These are phyloP conservation scores for Penicillium angulare DNA, from an alignment of 495 filamentous ascomycete species.

Conservation along the genomic window DNA sequence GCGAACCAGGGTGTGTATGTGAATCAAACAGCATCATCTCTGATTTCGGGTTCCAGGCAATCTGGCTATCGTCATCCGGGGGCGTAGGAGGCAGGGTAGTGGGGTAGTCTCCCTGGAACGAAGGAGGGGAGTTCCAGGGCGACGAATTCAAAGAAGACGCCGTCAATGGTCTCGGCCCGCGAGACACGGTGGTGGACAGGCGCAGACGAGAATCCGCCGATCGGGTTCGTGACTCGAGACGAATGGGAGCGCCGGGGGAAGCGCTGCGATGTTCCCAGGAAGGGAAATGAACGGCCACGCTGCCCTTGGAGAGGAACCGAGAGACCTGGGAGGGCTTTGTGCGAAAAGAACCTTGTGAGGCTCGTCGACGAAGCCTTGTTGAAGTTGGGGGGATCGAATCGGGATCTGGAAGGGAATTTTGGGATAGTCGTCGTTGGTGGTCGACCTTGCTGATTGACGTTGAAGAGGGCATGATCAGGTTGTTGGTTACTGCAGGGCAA, in stretches of 20 bases:
- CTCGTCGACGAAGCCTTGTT: constrained; percentile 36
- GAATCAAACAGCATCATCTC: constrained; percentile 36
- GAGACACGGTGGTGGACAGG: constrained; percentile 32
- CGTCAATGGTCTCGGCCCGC: constrained; percentile 37
- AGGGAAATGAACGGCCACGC: constrained; percentile 37
- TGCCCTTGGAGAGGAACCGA: constrained; percentile 41
- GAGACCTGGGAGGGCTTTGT: constrained; percentile 41
- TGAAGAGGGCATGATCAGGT: constrained; percentile 31
- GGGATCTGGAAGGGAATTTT: constrained; percentile 15
- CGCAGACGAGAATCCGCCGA: constrained; percentile 40
- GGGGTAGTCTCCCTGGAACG: constrained; percentile 35
- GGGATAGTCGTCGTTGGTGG: constrained; percentile 14
- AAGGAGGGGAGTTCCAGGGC: constrained; percentile 26
- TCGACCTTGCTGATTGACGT: constrained; percentile 20
- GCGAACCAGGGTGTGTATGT: constrained; percentile 25
- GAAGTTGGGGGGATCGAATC: constrained; percentile 16
- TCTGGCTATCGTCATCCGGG: constrained; percentile 43
- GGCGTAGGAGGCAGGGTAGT: constrained; percentile 40
- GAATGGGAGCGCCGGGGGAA: constrained; percentile 21
- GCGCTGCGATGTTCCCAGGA: constrained; percentile 41
- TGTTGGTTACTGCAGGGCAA: constrained; percentile 29
- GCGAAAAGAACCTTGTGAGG: constrained; percentile 41
- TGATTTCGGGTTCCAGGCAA: constrained; percentile 39
- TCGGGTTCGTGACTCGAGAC: constrained; percentile 30
- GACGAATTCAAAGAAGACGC: constrained; percentile 15